phyloP scores from a whole-genome alignment of 1,139 yeast genomes.

The Torulaspora pretoriensis region DNA sequence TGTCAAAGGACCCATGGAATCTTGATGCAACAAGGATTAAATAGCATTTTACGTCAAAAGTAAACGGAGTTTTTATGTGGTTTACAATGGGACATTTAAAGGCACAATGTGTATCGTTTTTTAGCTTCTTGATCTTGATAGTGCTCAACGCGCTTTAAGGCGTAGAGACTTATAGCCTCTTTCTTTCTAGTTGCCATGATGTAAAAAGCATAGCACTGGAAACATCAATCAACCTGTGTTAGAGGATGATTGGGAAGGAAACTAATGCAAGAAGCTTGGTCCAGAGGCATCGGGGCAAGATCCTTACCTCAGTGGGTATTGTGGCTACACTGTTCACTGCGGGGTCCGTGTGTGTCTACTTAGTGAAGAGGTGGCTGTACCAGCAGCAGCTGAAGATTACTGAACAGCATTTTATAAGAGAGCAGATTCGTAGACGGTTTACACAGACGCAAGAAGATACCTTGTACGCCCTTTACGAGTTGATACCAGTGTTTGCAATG shows the following conservation, averaged over 20 bases:
- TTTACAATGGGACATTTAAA: too few relatives aligned
- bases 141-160: background rate
- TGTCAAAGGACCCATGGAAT: background rate
- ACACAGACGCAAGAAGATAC: constrained; percentile 93
- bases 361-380: constrained; percentile 31
- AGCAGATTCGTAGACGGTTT: constrained; percentile 70
- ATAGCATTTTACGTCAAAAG: too few relatives aligned
- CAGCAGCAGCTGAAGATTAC: constrained; percentile 46
- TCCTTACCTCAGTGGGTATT: constrained; percentile 22
- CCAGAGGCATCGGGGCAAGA: constrained; percentile 26
- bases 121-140: background rate
- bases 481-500: constrained; percentile 68
- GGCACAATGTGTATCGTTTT: background rate
- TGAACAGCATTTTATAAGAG: constrained; percentile 74
- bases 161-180: background rate
- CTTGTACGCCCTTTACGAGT: constrained; percentile 74
- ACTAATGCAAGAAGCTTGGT: constrained; percentile 15
- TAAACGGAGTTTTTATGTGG: too few relatives aligned
- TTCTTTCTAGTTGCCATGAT: background rate
- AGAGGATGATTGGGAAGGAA: constrained; percentile 2
- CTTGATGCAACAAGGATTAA: background rate
- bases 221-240: background rate
- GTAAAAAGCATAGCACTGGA: background rate
- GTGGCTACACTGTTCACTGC: constrained; percentile 29
- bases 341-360: constrained; percentile 28